phyloP scores from a whole-genome alignment of 2,329 filamentous ascomycete species.

The Alternaria arborescens region DNA sequence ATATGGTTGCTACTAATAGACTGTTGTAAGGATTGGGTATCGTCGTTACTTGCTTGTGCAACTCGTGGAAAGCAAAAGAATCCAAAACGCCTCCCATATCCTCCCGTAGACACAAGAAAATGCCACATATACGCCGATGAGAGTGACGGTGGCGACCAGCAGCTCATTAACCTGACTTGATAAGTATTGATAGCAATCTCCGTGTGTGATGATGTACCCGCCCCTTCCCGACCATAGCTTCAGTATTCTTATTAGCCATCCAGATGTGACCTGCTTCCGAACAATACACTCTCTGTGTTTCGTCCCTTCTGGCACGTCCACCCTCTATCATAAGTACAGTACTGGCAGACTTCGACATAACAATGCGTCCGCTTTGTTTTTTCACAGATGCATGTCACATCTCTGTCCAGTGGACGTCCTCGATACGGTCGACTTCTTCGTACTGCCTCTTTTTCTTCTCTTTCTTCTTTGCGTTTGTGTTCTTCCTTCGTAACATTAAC shows the following conservation, averaged over 20 bases:
- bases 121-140: slow-evolving; percentile 9
- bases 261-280: neutral
- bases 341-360: neutral
- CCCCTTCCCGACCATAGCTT: neutral
- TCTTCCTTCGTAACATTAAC: slow-evolving; percentile 38
- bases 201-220: neutral
- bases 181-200: neutral
- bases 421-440: slow-evolving; percentile 41
- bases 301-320: neutral
- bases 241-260: neutral
- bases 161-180: slow-evolving; percentile 10
- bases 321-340: neutral
- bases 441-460: slow-evolving; percentile 35
- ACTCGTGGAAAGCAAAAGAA: slow-evolving; percentile 4
- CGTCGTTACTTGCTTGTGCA: slow-evolving; percentile 14
- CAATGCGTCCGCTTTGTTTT: neutral
- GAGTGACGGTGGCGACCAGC: slow-evolving; percentile 10
- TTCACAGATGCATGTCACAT: slow-evolving; percentile 27
- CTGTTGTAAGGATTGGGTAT: slow-evolving; percentile 13
- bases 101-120: neutral
- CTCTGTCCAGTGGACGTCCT: slow-evolving; percentile 49
- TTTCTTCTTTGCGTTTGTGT: slow-evolving; percentile 35
- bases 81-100: slow-evolving; percentile 9
- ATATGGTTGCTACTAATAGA: slow-evolving; percentile 9
- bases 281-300: neutral